Percentiles rank a stretch among this genome's conserved stretches.
These are phyloP conservation scores for Neofusicoccum parvum DNA, from an alignment of 2,329 filamentous ascomycete genomes.

Conservation along the genomic window DNA sequence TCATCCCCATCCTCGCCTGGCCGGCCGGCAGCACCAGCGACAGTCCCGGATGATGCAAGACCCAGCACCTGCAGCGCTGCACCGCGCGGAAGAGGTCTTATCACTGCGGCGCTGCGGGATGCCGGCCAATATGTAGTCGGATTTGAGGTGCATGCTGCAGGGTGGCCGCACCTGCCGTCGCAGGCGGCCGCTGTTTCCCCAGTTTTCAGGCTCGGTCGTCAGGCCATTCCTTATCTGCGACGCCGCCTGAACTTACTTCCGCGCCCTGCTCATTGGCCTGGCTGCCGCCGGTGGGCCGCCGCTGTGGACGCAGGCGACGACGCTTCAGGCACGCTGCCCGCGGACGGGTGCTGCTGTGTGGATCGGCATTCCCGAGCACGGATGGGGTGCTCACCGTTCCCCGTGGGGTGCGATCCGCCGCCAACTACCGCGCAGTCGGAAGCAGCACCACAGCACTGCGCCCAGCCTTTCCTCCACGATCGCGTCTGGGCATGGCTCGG, in stretches of 20 bases:
- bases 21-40: too few relatives aligned
- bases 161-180: background rate
- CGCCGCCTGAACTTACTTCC: background rate
- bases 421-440: conserved; percentile 6
- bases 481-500: background rate
- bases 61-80: too few relatives aligned
- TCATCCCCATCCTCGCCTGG: too few relatives aligned
- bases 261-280: background rate
- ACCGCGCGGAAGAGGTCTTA: too few relatives aligned
- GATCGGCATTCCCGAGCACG: conserved; percentile 11
- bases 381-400: background rate
- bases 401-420: background rate
- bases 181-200: background rate
- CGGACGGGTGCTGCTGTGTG: background rate
- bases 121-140: background rate
- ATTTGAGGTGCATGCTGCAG: background rate
- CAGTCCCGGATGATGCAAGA: too few relatives aligned
- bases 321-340: background rate
- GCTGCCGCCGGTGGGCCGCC: background rate
- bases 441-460: background rate
- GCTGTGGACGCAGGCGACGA: background rate
- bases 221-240: background rate
- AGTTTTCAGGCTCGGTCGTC: background rate
- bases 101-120: too few relatives aligned
- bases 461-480: background rate